phyloP scores from a whole-genome alignment of 371 early-diverging fungal genomes.

The Syncephalastrum sp. region DNA sequence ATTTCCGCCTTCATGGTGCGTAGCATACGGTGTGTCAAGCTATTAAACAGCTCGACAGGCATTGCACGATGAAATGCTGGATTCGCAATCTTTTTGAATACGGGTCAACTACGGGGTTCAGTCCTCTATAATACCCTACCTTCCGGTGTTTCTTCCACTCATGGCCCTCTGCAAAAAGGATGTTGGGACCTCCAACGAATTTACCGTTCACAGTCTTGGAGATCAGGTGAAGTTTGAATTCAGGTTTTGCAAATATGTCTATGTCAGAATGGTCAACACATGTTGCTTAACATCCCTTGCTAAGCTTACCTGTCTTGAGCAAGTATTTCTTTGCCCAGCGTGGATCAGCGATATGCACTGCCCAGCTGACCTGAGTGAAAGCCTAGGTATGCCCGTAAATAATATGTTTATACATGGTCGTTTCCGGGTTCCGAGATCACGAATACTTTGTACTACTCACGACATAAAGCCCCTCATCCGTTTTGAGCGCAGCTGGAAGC shows the following conservation, averaged over 20 bases:
- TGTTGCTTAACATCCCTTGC: not conserved
- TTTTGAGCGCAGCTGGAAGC: no score
- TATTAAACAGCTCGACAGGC: constrained; percentile 19
- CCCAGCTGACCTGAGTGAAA: constrained; percentile 4
- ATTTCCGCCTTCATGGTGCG: not conserved
- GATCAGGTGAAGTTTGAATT: not conserved
- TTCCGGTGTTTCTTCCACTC: constrained; percentile 18
- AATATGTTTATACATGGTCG: no score
- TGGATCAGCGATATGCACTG: constrained; percentile 10
- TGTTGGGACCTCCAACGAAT: constrained; percentile 21
- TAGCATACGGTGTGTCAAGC: not conserved
- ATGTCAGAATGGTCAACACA: not conserved
- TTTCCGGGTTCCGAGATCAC: no score
- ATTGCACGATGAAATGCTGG: constrained; percentile 22
- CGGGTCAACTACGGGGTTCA: not conserved
- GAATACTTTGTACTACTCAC: no score
- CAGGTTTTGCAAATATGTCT: not conserved
- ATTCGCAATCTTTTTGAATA: constrained; percentile 12
- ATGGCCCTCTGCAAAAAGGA: constrained; percentile 8
- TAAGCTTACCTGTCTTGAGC: constrained; percentile 2
- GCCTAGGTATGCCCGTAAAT: no score
- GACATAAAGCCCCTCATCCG: no score
- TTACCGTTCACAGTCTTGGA: constrained; percentile 9
- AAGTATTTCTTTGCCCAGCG: constrained; percentile 1
- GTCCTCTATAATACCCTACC: not conserved